A percentile compares a stretch with the other conserved stretches of the same genome.
phyloP scores from a whole-genome alignment of 805 yeast species.

The Wickerhamomyces chambardii region DNA sequence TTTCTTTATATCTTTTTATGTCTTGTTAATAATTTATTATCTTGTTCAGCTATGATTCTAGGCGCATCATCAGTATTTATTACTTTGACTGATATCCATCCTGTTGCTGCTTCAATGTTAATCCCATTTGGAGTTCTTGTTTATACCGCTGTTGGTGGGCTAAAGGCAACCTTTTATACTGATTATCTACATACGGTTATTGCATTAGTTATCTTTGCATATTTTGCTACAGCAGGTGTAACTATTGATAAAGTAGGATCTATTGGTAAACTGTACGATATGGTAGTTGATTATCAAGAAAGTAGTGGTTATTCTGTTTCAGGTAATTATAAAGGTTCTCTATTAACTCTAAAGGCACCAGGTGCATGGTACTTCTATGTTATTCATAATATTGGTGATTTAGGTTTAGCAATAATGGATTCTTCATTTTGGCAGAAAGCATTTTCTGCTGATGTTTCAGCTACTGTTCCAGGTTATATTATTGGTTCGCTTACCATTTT shows the following conservation, averaged over 20 bases:
- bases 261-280: constrained; percentile 73
- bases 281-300: constrained; percentile 50
- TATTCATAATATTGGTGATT: constrained; percentile 82
- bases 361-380: constrained; percentile 87
- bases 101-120: constrained; percentile 74
- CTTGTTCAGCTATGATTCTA: constrained; percentile 84
- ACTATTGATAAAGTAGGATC: constrained; percentile 67
- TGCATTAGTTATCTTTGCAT: constrained; percentile 64
- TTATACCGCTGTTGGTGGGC: constrained; percentile 75
- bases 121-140: constrained; percentile 74
- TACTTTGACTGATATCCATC: constrained; percentile 76
- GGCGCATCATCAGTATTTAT: constrained; percentile 84
- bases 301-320: constrained; percentile 56
- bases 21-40: constrained; percentile 78
- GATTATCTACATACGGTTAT: constrained; percentile 80
- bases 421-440: constrained; percentile 89
- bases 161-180: constrained; percentile 73
- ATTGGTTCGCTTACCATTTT: constrained; percentile 89
- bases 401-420: constrained; percentile 82
- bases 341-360: constrained; percentile 77
- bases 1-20: constrained; percentile 68
- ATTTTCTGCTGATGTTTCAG: constrained; percentile 73
- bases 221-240: constrained; percentile 73
- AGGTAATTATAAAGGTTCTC: constrained; percentile 83
- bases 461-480: constrained; percentile 82